A percentile compares a stretch with the other conserved stretches of the same genome.
Evolutionary conservation across 2,329 filamentous ascomycete genomes (phyloP).

Genomic region (Fusarium citri): DNA sequence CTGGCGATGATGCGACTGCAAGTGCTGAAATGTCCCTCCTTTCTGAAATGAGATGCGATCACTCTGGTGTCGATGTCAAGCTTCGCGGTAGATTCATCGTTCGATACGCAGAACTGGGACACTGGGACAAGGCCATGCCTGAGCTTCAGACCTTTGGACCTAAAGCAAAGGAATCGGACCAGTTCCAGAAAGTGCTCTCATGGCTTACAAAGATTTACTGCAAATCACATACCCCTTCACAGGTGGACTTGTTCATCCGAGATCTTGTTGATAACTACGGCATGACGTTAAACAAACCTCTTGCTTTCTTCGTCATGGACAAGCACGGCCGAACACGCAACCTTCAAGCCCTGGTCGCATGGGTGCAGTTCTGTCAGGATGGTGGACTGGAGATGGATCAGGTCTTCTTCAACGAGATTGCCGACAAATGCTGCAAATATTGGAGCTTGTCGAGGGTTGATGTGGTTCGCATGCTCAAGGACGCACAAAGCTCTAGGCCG

Average conservation of each 20-base stretch:
- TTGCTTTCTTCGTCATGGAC: constrained; percentile 49
- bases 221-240: constrained; percentile 39
- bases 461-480: constrained; percentile 43
- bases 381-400: constrained; percentile 47
- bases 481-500: constrained; percentile 44
- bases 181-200: constrained; percentile 45
- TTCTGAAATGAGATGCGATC: constrained; percentile 32
- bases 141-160: constrained; percentile 40
- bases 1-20: constrained; percentile 45
- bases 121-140: constrained; percentile 44
- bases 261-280: constrained; percentile 42
- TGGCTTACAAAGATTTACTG: constrained; percentile 52
- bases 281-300: constrained; percentile 46
- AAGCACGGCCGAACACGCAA: constrained; percentile 48
- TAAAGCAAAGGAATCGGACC: constrained; percentile 27
- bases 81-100: constrained; percentile 46
- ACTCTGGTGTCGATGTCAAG: constrained; percentile 41
- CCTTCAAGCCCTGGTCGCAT: constrained; percentile 44
- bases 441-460: constrained; percentile 49
- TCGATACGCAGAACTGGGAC: constrained; percentile 45
- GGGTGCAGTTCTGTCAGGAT: constrained; percentile 50
- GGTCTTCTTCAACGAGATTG: constrained; percentile 47
- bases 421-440: constrained; percentile 48
- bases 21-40: constrained; percentile 44
- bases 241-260: constrained; percentile 49